A percentile compares a stretch with the other conserved stretches of the same genome.
These are phyloP conservation scores for Pythium graminicola DNA, from an alignment of 352 stramenopile genomes.

Conservation along the genomic window DNA sequence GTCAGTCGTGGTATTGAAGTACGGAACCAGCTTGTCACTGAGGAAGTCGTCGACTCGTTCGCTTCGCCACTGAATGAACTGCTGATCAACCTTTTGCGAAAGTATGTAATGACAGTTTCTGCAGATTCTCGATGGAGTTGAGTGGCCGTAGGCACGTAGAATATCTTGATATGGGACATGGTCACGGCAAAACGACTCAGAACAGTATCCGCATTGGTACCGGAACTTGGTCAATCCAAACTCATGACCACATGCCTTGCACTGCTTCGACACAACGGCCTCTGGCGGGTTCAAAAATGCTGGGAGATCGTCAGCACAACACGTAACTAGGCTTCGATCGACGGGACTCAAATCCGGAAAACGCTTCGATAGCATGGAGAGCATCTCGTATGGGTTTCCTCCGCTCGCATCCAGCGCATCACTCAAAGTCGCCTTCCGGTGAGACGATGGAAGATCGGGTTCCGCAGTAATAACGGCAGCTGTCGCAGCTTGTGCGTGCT, in stretches of 20 bases:
- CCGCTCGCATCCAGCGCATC: slow-evolving; percentile 12
- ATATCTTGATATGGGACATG: slow-evolving; percentile 51
- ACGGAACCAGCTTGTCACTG: slow-evolving; percentile 49
- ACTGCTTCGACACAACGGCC: slow-evolving; percentile 47
- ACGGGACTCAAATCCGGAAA: slow-evolving; percentile 71
- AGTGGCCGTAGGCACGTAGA: slow-evolving; percentile 65
- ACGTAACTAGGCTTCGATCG: slow-evolving; percentile 66
- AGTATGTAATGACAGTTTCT: slow-evolving; percentile 65
- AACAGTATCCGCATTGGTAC: slow-evolving; percentile 80
- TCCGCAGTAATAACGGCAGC: slow-evolving; percentile 49
- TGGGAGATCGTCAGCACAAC: slow-evolving; percentile 44
- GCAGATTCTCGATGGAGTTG: slow-evolving; percentile 52
- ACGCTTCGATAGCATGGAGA: slow-evolving; percentile 67
- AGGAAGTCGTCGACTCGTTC: slow-evolving; percentile 79
- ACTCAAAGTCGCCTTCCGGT: slow-evolving; percentile 10
- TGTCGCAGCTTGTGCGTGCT: slow-evolving; percentile 64
- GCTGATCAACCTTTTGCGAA: slow-evolving; percentile 66
- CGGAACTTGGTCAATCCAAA: slow-evolving; percentile 83
- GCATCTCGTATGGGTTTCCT: slow-evolving; percentile 31
- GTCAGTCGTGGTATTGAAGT: slow-evolving; percentile 74
- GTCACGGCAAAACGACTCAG: slow-evolving; percentile 70
- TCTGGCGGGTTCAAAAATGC: slow-evolving; percentile 57
- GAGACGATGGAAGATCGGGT: slow-evolving; percentile 24
- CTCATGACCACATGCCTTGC: slow-evolving; percentile 58
- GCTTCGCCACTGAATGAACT: slow-evolving; percentile 71